Evolutionary conservation across 345 rosid species (phyloP), one percentile per base, ranked within the genome.

Genomic region (Clausena lansium): DNA sequence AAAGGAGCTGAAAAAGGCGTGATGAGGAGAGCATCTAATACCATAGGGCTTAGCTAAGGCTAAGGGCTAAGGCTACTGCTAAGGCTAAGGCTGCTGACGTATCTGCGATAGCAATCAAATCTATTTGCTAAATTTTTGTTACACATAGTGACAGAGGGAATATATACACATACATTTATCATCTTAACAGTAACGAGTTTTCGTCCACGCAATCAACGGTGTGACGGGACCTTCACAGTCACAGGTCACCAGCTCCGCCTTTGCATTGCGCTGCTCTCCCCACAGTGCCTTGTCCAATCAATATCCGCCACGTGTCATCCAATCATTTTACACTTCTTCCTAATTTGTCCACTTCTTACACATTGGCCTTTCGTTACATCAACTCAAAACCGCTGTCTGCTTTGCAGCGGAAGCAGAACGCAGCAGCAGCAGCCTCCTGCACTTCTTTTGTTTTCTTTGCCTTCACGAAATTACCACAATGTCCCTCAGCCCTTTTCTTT

Each of bases 171-270:
- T n/a, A n/a, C n/a, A n/a, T n/a, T n/a, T n/a, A 30, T 25, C 25
- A 5, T 33, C 39, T 5, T 52, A 17, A 52, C 57, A 17, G 8
- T 19, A 30, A 58, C 24, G 73, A 77, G 85, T 25, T 84, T 82
- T 83, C 90, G 86, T 87, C 92, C 87, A 89, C 92, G 90, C 90
- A 80, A 89, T 84, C 88, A 82, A 82, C 85, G 90, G 87, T 87
- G 92, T 87, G 92, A 89, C 84, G 71, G 81, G 80, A 81, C 85
- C 61, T 83, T 58, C 72, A 47, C 76, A 28, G 54, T 79, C 47
- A 74, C 80, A 22, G 45, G 39, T 13, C 50, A 3, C 50, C 50
- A 11, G 50, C 50, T 13, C 0, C 5, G 50, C 50, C 17, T 45
- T 13, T 45, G 5, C 1, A 50, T 13, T 45, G 5, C 1, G 57